A percentile compares a stretch with the other conserved stretches of the same genome.
phyloP scores from a whole-genome alignment of 2,329 filamentous ascomycete species.

The Aspergillus oerlinghausenensis region DNA sequence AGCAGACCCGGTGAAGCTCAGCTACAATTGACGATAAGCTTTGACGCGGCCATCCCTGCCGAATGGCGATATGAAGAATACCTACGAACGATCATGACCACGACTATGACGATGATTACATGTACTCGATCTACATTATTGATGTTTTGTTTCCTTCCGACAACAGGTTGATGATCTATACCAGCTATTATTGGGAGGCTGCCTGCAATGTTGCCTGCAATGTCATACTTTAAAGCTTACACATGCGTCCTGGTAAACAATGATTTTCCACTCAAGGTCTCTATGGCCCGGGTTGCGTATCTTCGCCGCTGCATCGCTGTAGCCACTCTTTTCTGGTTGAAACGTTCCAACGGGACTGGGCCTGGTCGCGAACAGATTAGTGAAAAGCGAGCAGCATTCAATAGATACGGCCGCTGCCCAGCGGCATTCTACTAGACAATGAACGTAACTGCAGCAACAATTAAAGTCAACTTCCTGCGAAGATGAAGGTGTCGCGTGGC shows the following conservation, averaged over 20 bases:
- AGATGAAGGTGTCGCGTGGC: neutral
- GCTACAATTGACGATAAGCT: neutral
- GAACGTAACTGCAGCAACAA: neutral
- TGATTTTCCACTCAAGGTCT: neutral
- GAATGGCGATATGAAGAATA: neutral
- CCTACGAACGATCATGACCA: constrained; percentile 13
- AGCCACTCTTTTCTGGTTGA: too few relatives aligned
- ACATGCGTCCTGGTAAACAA: too few relatives aligned
- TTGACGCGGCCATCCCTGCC: neutral
- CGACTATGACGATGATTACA: constrained; percentile 21
- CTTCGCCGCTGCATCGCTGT: too few relatives aligned
- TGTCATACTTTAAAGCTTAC: constrained; percentile 2
- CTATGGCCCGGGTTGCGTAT: neutral
- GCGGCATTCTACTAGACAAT: neutral
- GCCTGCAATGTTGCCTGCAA: constrained; percentile 14
- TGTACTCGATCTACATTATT: neutral
- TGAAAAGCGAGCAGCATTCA: too few relatives aligned
- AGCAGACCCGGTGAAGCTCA: neutral
- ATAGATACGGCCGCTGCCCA: neutral
- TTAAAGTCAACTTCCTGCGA: neutral
- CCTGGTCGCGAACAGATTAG: too few relatives aligned
- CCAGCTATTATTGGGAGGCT: constrained; percentile 13
- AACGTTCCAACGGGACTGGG: too few relatives aligned
- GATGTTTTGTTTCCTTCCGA: neutral
- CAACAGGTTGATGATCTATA: constrained; percentile 3